Percentiles rank a stretch among this genome's conserved stretches.
These are phyloP conservation scores for Yarrowia hollandica DNA, from an alignment of 805 yeast genomes.

Conservation along the genomic window DNA sequence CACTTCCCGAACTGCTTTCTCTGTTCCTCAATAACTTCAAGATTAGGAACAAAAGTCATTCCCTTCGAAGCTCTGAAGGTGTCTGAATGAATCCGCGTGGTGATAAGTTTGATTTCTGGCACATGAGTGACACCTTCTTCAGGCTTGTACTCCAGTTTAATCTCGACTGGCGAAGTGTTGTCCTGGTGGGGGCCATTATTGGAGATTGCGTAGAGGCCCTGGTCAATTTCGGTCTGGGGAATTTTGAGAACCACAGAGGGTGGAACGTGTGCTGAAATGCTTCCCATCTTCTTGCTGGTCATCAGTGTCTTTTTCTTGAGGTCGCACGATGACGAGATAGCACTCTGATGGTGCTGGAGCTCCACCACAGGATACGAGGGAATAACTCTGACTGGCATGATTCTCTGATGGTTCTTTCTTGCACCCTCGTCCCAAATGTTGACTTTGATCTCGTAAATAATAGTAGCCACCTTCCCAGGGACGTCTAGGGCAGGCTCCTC, in stretches of 20 bases:
- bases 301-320: conserved; percentile 8
- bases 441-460: conserved; percentile 23
- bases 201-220: conserved; percentile 72
- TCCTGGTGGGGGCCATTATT: conserved; percentile 14
- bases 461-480: conserved; percentile 26
- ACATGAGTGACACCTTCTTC: neutral
- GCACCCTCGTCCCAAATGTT: conserved; percentile 9
- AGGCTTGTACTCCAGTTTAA: conserved; percentile 22
- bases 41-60: conserved; percentile 24
- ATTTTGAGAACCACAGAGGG: conserved; percentile 28
- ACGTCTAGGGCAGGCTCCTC: conserved; percentile 21
- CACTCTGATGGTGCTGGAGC: conserved; percentile 17
- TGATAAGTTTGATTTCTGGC: conserved; percentile 11
- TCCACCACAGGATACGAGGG: conserved; percentile 26
- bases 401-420: conserved; percentile 13
- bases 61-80: conserved; percentile 21
- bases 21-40: conserved; percentile 24
- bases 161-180: conserved; percentile 17
- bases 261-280: conserved; percentile 11
- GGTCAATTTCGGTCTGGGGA: conserved; percentile 62
- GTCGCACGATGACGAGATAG: conserved; percentile 20
- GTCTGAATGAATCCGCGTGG: conserved; percentile 25
- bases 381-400: conserved; percentile 23
- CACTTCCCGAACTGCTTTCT: neutral
- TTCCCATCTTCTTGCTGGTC: neutral